phyloP scores from a whole-genome alignment of 345 rosid species.

The Bruguiera gymnorhiza region DNA sequence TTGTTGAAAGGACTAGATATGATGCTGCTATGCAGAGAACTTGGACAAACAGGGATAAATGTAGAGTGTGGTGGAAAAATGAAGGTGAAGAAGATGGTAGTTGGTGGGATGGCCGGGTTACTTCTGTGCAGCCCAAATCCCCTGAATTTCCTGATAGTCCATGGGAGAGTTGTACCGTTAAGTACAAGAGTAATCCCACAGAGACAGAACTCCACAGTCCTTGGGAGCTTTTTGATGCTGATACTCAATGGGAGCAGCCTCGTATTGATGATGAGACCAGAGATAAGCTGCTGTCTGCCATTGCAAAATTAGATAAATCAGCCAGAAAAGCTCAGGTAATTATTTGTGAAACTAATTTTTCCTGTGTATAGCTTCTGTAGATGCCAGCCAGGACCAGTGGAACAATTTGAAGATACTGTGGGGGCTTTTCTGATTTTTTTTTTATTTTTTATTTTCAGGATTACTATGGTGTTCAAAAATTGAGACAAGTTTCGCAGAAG shows the following conservation, averaged over 20 bases:
- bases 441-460: constrained; percentile 58
- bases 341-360: too few relatives aligned
- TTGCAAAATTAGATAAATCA: constrained; percentile 59
- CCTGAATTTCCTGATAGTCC: constrained; percentile 83
- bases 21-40: constrained; percentile 70
- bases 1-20: constrained; percentile 90
- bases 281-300: constrained; percentile 49
- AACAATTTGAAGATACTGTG: neutral
- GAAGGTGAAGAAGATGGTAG: constrained; percentile 80
- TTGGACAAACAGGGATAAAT: constrained; percentile 89
- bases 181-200: constrained; percentile 72
- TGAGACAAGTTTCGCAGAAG: constrained; percentile 69
- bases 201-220: constrained; percentile 90
- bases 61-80: constrained; percentile 96
- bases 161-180: constrained; percentile 85
- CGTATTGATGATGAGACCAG: constrained; percentile 54
- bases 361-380: too few relatives aligned
- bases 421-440: neutral
- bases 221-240: constrained; percentile 94
- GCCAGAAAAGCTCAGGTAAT: constrained; percentile 54
- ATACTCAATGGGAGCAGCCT: constrained; percentile 68
- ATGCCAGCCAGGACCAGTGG: neutral
- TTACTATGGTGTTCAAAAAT: constrained; percentile 64
- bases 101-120: constrained; percentile 94
- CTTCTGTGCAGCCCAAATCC: constrained; percentile 64